phyloP scores from a whole-genome alignment of 306 rosid species.

The Cicer chorassanicum region DNA sequence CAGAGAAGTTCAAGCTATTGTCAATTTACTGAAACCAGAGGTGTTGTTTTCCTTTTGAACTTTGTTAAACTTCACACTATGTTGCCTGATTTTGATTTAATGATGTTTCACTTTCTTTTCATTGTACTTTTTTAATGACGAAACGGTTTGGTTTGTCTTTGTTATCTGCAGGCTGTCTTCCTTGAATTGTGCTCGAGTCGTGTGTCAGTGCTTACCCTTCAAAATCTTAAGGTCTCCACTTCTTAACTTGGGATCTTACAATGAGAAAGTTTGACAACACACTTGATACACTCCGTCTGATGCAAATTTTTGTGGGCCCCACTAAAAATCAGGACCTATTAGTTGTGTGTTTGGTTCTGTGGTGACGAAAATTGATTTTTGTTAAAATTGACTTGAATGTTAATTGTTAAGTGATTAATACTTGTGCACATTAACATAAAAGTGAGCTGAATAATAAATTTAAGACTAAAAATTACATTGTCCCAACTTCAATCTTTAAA shows the following conservation, averaged over 20 bases:
- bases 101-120: constrained; percentile 8
- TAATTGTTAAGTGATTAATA: background rate
- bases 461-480: background rate
- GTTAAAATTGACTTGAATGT: background rate
- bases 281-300: background rate
- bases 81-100: constrained; percentile 46
- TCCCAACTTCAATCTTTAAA: background rate
- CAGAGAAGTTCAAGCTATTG: constrained; percentile 79
- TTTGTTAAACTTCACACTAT: constrained; percentile 38
- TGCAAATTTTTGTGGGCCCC: constrained; percentile 3
- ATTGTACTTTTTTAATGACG: constrained; percentile 21
- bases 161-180: constrained; percentile 79
- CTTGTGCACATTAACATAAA: background rate
- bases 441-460: background rate
- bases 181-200: constrained; percentile 90
- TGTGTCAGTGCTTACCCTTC: constrained; percentile 72
- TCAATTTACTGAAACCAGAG: constrained; percentile 83
- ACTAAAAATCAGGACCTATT: background rate
- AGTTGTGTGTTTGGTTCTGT: background rate
- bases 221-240: constrained; percentile 73
- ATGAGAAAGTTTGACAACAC: background rate
- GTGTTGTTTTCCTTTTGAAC: constrained; percentile 54
- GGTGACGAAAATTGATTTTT: background rate
- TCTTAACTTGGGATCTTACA: constrained; percentile 14
- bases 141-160: constrained; percentile 37